phyloP scores from a whole-genome alignment of 768 basidiomycete genomes.

The Leucosporidium scottii region DNA sequence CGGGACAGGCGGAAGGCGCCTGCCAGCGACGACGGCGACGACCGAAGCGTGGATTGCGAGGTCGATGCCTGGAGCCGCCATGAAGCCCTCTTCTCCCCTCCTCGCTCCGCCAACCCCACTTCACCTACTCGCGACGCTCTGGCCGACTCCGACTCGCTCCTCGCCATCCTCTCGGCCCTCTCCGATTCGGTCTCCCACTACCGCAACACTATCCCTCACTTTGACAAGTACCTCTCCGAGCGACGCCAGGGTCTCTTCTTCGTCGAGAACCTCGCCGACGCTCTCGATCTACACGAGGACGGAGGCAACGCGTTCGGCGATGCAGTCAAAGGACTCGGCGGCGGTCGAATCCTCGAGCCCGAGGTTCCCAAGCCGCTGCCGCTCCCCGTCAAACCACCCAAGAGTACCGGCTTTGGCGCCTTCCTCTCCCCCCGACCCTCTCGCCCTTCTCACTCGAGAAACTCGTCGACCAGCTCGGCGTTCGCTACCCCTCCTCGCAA shows the following conservation, averaged over 20 bases:
- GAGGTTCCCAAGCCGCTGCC: constrained; percentile 40
- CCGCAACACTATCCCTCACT: constrained; percentile 63
- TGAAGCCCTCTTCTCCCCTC: constrained; percentile 40
- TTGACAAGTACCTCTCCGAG: constrained; percentile 77
- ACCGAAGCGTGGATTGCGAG: constrained; percentile 69
- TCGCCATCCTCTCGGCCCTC: constrained; percentile 71
- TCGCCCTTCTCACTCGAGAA: constrained; percentile 42
- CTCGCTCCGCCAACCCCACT: not conserved
- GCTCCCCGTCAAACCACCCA: not conserved
- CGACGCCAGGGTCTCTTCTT: constrained; percentile 82
- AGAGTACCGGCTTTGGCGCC: constrained; percentile 54
- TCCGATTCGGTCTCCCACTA: constrained; percentile 75
- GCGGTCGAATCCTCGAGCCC: constrained; percentile 47
- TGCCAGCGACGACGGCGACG: constrained; percentile 58
- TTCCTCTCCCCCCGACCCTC: constrained; percentile 40
- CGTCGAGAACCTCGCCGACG: constrained; percentile 85
- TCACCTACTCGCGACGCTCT: not conserved
- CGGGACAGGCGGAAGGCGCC: not conserved
- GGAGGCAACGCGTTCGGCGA: constrained; percentile 16
- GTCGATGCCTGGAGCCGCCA: constrained; percentile 60
- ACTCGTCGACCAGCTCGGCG: constrained; percentile 26
- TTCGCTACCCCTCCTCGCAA: constrained; percentile 34
- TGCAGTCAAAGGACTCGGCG: constrained; percentile 2
- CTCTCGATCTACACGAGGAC: constrained; percentile 59
- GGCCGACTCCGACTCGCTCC: constrained; percentile 44